Percentiles rank a stretch among this genome's conserved stretches.
These are phyloP conservation scores for Trichoderma sp. DNA, from an alignment of 2,329 filamentous ascomycete species.

Conservation along the genomic window DNA sequence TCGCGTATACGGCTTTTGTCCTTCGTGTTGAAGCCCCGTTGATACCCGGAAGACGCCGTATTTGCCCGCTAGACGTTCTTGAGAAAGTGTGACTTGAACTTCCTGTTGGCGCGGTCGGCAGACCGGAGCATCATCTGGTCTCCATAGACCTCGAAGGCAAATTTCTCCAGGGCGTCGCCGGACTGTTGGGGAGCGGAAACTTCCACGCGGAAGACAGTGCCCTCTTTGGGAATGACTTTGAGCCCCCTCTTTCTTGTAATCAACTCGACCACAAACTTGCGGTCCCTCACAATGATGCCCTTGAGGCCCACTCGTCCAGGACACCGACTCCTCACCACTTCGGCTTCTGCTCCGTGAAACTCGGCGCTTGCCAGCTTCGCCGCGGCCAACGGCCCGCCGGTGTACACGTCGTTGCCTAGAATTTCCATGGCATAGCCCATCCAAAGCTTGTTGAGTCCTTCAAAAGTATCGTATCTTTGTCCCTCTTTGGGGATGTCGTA, in stretches of 20 bases:
- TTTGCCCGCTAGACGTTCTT: constrained; percentile 60
- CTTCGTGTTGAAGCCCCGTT: no score
- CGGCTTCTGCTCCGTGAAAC: constrained; percentile 82
- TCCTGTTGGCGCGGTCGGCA: constrained; percentile 83
- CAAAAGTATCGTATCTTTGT: constrained; percentile 69
- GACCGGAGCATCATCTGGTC: constrained; percentile 83
- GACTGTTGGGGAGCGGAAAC: constrained; percentile 51
- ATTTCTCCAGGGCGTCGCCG: constrained; percentile 33
- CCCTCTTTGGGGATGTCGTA: constrained; percentile 72
- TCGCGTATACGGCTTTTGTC: no score
- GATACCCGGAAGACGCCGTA: not conserved
- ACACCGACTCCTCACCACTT: constrained; percentile 81
- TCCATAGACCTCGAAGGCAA: constrained; percentile 84
- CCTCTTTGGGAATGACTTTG: constrained; percentile 86
- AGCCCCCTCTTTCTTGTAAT: constrained; percentile 71
- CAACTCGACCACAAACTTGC: constrained; percentile 82
- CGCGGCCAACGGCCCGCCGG: constrained; percentile 61
- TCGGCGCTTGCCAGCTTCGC: constrained; percentile 83
- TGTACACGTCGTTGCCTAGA: constrained; percentile 62
- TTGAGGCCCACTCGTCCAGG: constrained; percentile 77
- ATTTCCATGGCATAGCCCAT: constrained; percentile 81
- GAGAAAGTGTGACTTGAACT: constrained; percentile 85
- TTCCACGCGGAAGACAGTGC: constrained; percentile 79
- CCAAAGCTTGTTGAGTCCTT: constrained; percentile 79
- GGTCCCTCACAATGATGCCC: constrained; percentile 88